A percentile compares a stretch with the other conserved stretches of the same genome.
Conservation (phyloP, 2,329 filamentous ascomycete species). For the Botrytis sinoallii region DNA sequence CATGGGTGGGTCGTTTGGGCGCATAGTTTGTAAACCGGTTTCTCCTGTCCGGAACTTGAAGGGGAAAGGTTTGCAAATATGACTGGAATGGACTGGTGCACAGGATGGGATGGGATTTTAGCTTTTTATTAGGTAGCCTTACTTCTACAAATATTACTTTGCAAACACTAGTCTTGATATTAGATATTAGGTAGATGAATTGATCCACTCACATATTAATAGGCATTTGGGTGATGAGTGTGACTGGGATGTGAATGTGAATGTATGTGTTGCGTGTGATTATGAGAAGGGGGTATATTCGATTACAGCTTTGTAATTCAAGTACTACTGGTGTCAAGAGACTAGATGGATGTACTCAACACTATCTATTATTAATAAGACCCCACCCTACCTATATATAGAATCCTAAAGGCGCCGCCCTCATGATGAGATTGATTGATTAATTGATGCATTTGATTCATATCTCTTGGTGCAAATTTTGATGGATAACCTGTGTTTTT, state of each 20-base stretch:
- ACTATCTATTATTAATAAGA: neutral
- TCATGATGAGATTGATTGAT: neutral
- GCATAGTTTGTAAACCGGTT: slow-evolving; percentile 28
- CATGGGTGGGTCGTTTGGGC: slow-evolving; percentile 40
- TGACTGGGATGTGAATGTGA: neutral
- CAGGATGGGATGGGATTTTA: neutral
- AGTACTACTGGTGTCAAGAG: neutral
- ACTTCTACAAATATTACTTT: slow-evolving; percentile 3
- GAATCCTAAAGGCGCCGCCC: fast-evolving
- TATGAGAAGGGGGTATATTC: neutral
- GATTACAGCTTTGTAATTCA: neutral
- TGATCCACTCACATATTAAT: neutral
- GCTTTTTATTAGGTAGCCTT: slow-evolving; percentile 1
- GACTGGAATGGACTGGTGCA: slow-evolving; percentile 14
- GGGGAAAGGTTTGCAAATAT: slow-evolving; percentile 9
- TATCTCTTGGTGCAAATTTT: neutral
- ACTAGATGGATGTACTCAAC: too few species aligned
- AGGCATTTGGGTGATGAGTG: neutral
- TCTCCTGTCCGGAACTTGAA: neutral
- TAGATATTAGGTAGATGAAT: slow-evolving; percentile 14
- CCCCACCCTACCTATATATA: neutral
- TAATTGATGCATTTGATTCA: neutral
- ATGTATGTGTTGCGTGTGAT: neutral
- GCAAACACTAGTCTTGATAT: slow-evolving; percentile 1
- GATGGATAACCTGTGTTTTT: neutral